Conservation (phyloP, 1,284 basidiomycete species). For the Athelia sp. region DNA sequence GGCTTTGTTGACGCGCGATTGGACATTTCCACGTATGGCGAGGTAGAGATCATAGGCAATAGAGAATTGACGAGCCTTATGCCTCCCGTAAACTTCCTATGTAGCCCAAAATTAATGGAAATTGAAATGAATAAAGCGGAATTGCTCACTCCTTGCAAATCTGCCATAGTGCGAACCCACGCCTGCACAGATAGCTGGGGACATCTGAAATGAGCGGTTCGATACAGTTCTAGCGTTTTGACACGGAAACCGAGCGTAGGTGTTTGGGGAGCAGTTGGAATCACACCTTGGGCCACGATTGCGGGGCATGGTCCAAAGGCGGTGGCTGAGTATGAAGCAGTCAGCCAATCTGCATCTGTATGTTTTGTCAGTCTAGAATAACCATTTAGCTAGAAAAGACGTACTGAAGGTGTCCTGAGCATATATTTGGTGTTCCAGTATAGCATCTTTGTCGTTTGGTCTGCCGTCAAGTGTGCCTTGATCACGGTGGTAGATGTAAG, state of each 20-base stretch:
- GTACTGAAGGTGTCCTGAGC: not conserved
- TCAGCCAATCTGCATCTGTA: not conserved
- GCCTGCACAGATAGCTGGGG: slow-evolving; percentile 10
- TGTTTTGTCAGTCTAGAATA: not conserved
- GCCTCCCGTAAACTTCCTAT: slow-evolving; percentile 4
- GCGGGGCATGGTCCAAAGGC: slow-evolving; percentile 1
- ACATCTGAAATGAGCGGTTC: slow-evolving; percentile 4
- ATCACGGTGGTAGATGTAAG: not conserved
- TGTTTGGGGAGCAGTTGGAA: slow-evolving; percentile 7
- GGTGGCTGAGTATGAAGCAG: not conserved
- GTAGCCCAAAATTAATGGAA: not conserved
- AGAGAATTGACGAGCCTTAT: slow-evolving; percentile 8
- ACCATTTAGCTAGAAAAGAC: too few species aligned
- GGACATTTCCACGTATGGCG: slow-evolving; percentile 2
- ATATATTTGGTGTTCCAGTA: not conserved
- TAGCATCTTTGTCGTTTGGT: not conserved
- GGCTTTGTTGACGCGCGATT: slow-evolving; percentile 1
- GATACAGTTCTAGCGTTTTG: slow-evolving; percentile 9
- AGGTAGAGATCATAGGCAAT: slow-evolving; percentile 7
- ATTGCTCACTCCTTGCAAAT: slow-evolving; percentile 9
- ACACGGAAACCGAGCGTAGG: slow-evolving; percentile 8
- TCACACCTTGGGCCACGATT: slow-evolving; percentile 6
- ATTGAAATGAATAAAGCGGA: not conserved
- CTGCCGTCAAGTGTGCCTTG: not conserved
- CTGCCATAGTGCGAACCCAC: slow-evolving; percentile 9